These are phyloP conservation scores for Kwoniella shivajii DNA, from an alignment of 1,284 basidiomycete species.

Conservation along the genomic window DNA sequence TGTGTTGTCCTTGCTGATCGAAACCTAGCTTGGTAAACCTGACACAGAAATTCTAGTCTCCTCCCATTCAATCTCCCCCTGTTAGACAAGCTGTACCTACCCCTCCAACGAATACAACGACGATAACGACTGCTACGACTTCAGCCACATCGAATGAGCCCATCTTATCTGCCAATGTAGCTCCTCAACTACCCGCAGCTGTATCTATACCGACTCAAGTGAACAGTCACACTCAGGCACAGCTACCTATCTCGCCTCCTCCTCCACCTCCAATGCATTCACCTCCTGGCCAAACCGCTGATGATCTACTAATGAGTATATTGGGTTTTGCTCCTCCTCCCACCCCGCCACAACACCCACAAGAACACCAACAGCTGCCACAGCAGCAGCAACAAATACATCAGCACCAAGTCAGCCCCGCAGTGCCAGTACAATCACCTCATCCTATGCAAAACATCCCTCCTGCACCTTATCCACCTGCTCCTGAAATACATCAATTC, in stretches of 20 bases:
- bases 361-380: slow-evolving; percentile 5
- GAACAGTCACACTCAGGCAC: not conserved
- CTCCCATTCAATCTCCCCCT: slow-evolving; percentile 13
- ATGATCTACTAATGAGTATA: slow-evolving; percentile 45
- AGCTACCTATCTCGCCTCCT: slow-evolving; percentile 2
- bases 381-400: not conserved
- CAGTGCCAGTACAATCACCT: not conserved
- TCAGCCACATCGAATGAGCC: slow-evolving; percentile 4
- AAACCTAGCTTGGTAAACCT: not conserved
- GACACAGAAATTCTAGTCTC: not conserved
- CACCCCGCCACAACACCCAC: not conserved
- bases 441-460: not conserved
- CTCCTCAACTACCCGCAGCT: slow-evolving; percentile 1
- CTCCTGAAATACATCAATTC: not conserved
- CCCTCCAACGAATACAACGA: slow-evolving; percentile 4
- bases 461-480: not conserved
- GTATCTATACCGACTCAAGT: not conserved
- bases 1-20: slow-evolving; percentile 1
- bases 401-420: not conserved
- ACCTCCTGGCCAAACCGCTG: slow-evolving; percentile 45
- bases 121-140: slow-evolving; percentile 10
- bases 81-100: slow-evolving; percentile 11
- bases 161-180: not conserved
- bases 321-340: slow-evolving; percentile 26
- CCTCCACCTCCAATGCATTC: slow-evolving; percentile 2